Conservation (phyloP, 371 early-diverging fungal genomes). For the Umbelopsis sp. region DNA sequence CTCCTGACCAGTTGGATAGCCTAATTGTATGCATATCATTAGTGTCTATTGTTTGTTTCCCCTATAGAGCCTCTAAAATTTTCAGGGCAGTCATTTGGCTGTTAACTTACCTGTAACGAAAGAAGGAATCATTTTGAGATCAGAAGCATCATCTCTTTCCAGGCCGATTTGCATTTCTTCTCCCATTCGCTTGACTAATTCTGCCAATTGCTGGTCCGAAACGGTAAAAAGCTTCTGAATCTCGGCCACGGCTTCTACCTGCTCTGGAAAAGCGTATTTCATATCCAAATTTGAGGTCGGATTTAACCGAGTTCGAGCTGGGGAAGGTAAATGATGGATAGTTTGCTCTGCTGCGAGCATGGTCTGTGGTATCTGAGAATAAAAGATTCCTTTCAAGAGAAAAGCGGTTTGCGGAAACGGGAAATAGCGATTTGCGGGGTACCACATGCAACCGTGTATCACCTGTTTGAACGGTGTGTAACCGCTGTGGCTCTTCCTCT, state of each 20-base stretch:
- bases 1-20: constrained; percentile 84
- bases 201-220: not conserved
- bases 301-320: not conserved
- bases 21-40: constrained; percentile 20
- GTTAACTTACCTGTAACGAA: constrained; percentile 46
- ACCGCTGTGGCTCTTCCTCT: not conserved
- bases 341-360: constrained; percentile 16
- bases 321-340: not conserved
- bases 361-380: constrained; percentile 16
- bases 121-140: constrained; percentile 57
- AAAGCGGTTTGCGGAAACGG: constrained; percentile 3
- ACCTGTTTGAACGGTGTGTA: constrained; percentile 7
- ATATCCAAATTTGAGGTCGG: not conserved
- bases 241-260: not conserved
- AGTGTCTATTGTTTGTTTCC: no score
- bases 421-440: constrained; percentile 15
- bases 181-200: not conserved
- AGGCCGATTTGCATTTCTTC: constrained; percentile 7
- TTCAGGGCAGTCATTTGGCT: not conserved
- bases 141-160: constrained; percentile 21
- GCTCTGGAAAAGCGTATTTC: not conserved
- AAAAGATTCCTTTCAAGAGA: not conserved
- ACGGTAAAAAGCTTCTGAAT: not conserved
- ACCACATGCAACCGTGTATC: constrained; percentile 19
- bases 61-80: no score